Evolutionary conservation across 345 rosid species (phyloP).

Genomic region (Acer saccharum): DNA sequence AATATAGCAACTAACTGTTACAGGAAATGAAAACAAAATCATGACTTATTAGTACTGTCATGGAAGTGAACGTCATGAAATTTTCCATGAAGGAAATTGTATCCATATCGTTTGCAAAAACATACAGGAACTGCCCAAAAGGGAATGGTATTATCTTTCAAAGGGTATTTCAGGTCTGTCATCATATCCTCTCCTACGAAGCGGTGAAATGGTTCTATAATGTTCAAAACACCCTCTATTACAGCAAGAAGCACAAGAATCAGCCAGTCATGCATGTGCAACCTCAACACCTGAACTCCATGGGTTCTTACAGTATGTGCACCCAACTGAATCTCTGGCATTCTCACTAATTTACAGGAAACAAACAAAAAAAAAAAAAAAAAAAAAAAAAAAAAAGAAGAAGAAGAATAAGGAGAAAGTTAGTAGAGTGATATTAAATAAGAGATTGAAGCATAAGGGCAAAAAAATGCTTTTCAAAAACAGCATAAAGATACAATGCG

Average conservation of each 20-base stretch:
- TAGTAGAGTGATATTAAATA: background rate
- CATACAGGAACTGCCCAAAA: slow-evolving; percentile 90
- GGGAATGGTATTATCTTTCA: slow-evolving; percentile 73
- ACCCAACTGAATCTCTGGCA: slow-evolving; percentile 84
- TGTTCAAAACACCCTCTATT: slow-evolving; percentile 57
- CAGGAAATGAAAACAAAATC: slow-evolving; percentile 8
- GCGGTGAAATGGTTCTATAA: slow-evolving; percentile 88
- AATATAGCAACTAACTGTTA: slow-evolving; percentile 70
- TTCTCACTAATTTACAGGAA: slow-evolving; percentile 29
- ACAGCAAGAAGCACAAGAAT: slow-evolving; percentile 69
- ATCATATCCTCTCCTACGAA: slow-evolving; percentile 87
- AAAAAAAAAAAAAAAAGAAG: background rate
- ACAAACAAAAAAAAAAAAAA: slow-evolving; percentile 4
- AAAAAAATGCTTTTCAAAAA: background rate
- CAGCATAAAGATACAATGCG: background rate
- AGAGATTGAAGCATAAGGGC: background rate
- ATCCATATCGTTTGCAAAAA: slow-evolving; percentile 11
- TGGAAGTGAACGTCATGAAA: slow-evolving; percentile 16
- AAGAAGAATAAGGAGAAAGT: background rate
- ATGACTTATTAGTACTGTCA: background rate
- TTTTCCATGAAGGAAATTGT: slow-evolving; percentile 13
- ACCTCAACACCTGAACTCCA: slow-evolving; percentile 70
- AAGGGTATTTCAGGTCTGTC: slow-evolving; percentile 75
- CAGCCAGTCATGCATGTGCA: slow-evolving; percentile 89
- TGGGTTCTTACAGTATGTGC: slow-evolving; percentile 72